phyloP scores from a whole-genome alignment of 805 yeast species.

The Pachysolen tannophilus region DNA sequence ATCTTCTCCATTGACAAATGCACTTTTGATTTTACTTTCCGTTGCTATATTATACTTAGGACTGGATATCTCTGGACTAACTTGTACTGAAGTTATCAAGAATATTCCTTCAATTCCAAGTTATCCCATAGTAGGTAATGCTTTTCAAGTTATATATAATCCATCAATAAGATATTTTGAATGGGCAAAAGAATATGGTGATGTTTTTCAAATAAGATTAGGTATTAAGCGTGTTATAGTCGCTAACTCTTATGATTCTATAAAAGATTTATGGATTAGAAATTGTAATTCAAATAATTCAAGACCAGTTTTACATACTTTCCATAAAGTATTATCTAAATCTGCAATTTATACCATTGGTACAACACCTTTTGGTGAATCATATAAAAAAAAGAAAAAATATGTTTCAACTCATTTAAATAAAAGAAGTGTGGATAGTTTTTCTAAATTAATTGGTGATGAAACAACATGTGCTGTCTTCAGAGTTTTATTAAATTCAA shows the following conservation, averaged over 20 bases:
- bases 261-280: slow-evolving; percentile 43
- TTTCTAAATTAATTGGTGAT: slow-evolving; percentile 26
- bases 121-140: slow-evolving; percentile 44
- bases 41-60: no score
- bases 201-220: slow-evolving; percentile 53
- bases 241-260: slow-evolving; percentile 56
- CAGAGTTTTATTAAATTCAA: not conserved
- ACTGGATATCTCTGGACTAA: slow-evolving; percentile 10
- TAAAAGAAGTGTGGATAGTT: slow-evolving; percentile 23
- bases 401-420: slow-evolving; percentile 37
- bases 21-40: no score
- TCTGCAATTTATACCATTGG: slow-evolving; percentile 57
- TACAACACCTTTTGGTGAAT: slow-evolving; percentile 49
- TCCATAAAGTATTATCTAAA: slow-evolving; percentile 52
- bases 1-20: no score
- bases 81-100: slow-evolving; percentile 22
- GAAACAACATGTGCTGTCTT: slow-evolving; percentile 23
- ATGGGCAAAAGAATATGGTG: slow-evolving; percentile 37
- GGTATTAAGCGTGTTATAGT: slow-evolving; percentile 53
- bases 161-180: slow-evolving; percentile 41
- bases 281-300: slow-evolving; percentile 50
- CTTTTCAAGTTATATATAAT: slow-evolving; percentile 33
- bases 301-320: slow-evolving; percentile 58
- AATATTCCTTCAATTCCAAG: slow-evolving; percentile 37
- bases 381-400: slow-evolving; percentile 40